Conservation (phyloP, 768 basidiomycete species). For the Podaxis pistillaris region DNA sequence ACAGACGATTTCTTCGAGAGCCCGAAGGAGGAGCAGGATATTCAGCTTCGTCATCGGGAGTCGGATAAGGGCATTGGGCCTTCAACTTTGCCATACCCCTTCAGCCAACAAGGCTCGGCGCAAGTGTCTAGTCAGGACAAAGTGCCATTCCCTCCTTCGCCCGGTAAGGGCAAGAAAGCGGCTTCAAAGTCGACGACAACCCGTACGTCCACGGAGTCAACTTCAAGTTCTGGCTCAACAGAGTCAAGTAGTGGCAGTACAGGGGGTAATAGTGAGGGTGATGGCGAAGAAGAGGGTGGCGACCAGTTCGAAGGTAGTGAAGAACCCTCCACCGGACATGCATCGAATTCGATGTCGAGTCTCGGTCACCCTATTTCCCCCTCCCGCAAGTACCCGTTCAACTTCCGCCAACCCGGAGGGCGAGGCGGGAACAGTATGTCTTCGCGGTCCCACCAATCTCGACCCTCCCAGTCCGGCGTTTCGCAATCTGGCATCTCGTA, state of each 20-base stretch:
- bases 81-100: conserved; percentile 67
- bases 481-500: conserved; percentile 18
- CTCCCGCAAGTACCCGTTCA: conserved; percentile 58
- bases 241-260: conserved; percentile 22
- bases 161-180: conserved; percentile 22
- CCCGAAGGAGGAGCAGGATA: conserved; percentile 32
- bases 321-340: conserved; percentile 58
- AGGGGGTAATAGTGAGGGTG: conserved; percentile 16
- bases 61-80: conserved; percentile 12
- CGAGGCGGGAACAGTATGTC: conserved; percentile 17
- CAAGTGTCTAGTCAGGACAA: conserved; percentile 54
- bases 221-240: conserved; percentile 13
- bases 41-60: conserved; percentile 11
- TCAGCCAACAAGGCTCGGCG: conserved; percentile 53
- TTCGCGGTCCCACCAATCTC: conserved; percentile 13
- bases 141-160: conserved; percentile 77
- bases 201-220: not conserved
- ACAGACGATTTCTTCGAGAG: conserved; percentile 63
- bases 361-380: conserved; percentile 75
- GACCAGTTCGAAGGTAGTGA: conserved; percentile 40
- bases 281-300: conserved; percentile 31
- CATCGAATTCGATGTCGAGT: conserved; percentile 82
- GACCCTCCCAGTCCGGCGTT: conserved; percentile 13
- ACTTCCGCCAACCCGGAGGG: conserved; percentile 48
- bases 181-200: conserved; percentile 16